Evolutionary conservation across 2,329 filamentous ascomycete species (phyloP).

Genomic region (Apiospora koreana): DNA sequence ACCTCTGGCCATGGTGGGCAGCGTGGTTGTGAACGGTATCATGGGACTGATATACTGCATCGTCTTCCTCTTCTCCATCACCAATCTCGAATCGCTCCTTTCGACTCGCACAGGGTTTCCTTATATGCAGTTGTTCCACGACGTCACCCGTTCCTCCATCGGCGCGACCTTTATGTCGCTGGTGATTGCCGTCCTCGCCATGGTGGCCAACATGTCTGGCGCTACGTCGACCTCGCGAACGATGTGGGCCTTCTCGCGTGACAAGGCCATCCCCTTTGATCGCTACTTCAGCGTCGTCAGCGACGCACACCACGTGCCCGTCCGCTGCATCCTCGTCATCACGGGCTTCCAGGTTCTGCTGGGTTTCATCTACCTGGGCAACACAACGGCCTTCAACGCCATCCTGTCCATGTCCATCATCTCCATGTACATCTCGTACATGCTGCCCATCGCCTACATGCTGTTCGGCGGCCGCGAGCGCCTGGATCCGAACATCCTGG

Average conservation of each 20-base stretch:
- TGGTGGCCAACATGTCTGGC: conserved; percentile 32
- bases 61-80: conserved; percentile 45
- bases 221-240: conserved; percentile 39
- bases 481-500: not conserved
- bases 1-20: conserved; percentile 35
- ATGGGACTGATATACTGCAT: conserved; percentile 45
- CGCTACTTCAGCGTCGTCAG: conserved; percentile 31
- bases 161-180: conserved; percentile 32
- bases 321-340: conserved; percentile 28
- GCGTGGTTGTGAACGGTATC: conserved; percentile 42
- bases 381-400: conserved; percentile 42
- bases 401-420: conserved; percentile 43
- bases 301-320: conserved; percentile 37
- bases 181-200: conserved; percentile 28
- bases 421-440: conserved; percentile 44
- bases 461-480: conserved; percentile 1
- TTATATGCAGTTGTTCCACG: conserved; percentile 42
- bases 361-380: conserved; percentile 43
- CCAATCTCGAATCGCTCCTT: conserved; percentile 39
- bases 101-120: conserved; percentile 42
- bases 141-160: conserved; percentile 27
- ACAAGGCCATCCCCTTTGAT: conserved; percentile 38
- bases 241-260: conserved; percentile 41
- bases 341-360: conserved; percentile 30
- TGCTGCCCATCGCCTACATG: conserved; percentile 40